A percentile compares a stretch with the other conserved stretches of the same genome.
Conservation (phyloP, 768 basidiomycete genomes). For the Podaxis carcinomalis region DNA sequence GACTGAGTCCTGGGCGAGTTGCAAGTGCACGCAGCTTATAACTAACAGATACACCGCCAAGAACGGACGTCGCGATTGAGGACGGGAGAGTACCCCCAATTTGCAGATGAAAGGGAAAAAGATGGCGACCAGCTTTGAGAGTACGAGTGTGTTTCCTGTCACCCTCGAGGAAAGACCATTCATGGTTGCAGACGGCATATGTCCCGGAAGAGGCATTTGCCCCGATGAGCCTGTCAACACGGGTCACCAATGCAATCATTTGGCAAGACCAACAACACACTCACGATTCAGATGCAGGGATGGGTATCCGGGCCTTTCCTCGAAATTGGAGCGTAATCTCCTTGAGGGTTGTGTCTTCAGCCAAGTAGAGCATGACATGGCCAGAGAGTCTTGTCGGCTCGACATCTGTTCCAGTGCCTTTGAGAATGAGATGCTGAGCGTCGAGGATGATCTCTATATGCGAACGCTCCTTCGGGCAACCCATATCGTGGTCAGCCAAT, state of each 20-base stretch:
- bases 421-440: slow-evolving; percentile 62
- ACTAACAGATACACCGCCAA: slow-evolving; percentile 62
- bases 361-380: slow-evolving; percentile 72
- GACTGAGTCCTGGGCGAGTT: slow-evolving; percentile 60
- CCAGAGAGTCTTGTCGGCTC: slow-evolving; percentile 82
- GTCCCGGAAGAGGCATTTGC: slow-evolving; percentile 41
- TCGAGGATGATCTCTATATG: slow-evolving; percentile 75
- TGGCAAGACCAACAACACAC: slow-evolving; percentile 22
- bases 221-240: slow-evolving; percentile 31
- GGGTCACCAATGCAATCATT: slow-evolving; percentile 9
- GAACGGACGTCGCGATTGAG: slow-evolving; percentile 50
- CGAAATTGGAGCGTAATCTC: slow-evolving; percentile 81
- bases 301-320: slow-evolving; percentile 76
- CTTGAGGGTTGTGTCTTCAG: slow-evolving; percentile 79
- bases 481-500: neutral
- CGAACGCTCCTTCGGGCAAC: slow-evolving; percentile 20
- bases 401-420: slow-evolving; percentile 78
- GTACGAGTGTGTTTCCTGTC: slow-evolving; percentile 77
- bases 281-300: slow-evolving; percentile 53
- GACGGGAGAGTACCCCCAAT: slow-evolving; percentile 86
- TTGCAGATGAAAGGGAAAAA: slow-evolving; percentile 88
- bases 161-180: slow-evolving; percentile 91
- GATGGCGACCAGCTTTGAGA: slow-evolving; percentile 91
- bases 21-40: slow-evolving; percentile 90
- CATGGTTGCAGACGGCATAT: slow-evolving; percentile 72